Evolutionary conservation across 2,329 filamentous ascomycete species (phyloP).

Genomic region (Arachnomyces sp.): DNA sequence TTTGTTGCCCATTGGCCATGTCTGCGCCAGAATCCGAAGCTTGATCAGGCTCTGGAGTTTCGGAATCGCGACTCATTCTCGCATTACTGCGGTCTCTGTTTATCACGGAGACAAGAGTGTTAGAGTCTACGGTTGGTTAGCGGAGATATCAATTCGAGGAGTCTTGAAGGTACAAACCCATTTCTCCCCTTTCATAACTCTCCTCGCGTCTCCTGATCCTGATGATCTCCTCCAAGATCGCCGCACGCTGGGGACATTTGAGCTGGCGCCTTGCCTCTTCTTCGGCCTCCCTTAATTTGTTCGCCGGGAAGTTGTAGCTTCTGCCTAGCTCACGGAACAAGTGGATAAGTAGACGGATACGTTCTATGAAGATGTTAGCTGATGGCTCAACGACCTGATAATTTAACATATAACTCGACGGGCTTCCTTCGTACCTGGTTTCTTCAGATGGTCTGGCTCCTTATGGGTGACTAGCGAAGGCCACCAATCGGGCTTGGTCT

Average conservation of each 20-base stretch:
- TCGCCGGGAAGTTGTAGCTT: slow-evolving; percentile 26
- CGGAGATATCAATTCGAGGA: background rate
- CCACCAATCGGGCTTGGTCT: slow-evolving; percentile 40
- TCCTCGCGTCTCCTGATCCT: slow-evolving; percentile 33
- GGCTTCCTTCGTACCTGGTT: slow-evolving; percentile 31
- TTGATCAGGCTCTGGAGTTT: slow-evolving; percentile 15
- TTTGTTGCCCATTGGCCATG: slow-evolving; percentile 20
- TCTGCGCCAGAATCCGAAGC: slow-evolving; percentile 22
- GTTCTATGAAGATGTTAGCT: slow-evolving; percentile 17
- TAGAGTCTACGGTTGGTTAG: slow-evolving; percentile 20
- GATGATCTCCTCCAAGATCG: slow-evolving; percentile 35
- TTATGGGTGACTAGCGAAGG: slow-evolving; percentile 38
- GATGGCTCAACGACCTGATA: background rate
- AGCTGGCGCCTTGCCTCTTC: slow-evolving; percentile 32
- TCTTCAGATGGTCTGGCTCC: slow-evolving; percentile 42
- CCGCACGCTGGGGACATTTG: slow-evolving; percentile 26
- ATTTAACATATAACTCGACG: background rate
- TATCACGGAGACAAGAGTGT: slow-evolving; percentile 29
- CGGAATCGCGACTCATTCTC: slow-evolving; percentile 25
- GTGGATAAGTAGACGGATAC: slow-evolving; percentile 32
- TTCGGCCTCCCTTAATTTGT: slow-evolving; percentile 33
- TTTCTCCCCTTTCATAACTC: slow-evolving; percentile 32
- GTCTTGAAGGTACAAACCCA: slow-evolving; percentile 23
- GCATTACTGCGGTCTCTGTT: slow-evolving; percentile 26
- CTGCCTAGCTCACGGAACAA: slow-evolving; percentile 32